Evolutionary conservation across 805 yeast species (phyloP).

Genomic region (Candida wancherniae): DNA sequence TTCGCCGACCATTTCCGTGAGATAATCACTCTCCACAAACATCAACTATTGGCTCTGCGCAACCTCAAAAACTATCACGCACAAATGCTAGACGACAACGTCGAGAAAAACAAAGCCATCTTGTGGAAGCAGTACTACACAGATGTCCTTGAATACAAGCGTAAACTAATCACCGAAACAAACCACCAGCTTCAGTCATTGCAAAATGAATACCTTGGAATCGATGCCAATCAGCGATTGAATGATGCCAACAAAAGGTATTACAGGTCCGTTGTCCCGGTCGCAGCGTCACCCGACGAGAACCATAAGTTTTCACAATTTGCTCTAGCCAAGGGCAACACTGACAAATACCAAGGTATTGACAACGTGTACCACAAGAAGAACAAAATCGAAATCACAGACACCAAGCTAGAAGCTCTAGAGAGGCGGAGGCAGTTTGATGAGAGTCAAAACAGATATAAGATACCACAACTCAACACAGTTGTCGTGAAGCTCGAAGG

Average conservation of each 20-base stretch:
- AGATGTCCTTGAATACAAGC: constrained; percentile 22
- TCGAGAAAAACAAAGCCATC: constrained; percentile 22
- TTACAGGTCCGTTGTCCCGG: constrained; percentile 24
- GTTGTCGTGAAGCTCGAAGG: constrained; percentile 12
- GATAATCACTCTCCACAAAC: constrained; percentile 19
- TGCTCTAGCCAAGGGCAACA: constrained; percentile 10
- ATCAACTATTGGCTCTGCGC: constrained; percentile 21
- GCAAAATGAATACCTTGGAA: constrained; percentile 26
- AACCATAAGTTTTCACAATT: constrained; percentile 9
- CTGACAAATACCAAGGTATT: constrained; percentile 19
- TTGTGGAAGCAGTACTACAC: constrained; percentile 34
- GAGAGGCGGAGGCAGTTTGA: constrained; percentile 3
- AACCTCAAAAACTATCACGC: constrained; percentile 30
- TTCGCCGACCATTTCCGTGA: constrained; percentile 20
- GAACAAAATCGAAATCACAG: constrained; percentile 30
- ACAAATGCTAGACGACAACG: constrained; percentile 17
- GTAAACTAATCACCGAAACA: constrained; percentile 23
- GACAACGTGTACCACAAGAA: constrained; percentile 23
- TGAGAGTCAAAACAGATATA: constrained; percentile 6
- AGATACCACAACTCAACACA: constrained; percentile 14
- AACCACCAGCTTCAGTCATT: constrained; percentile 24
- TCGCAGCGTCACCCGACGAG: constrained; percentile 11
- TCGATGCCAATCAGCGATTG: constrained; percentile 15
- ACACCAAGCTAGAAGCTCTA: constrained; percentile 19
- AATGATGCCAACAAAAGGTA: constrained; percentile 16